A percentile compares a stretch with the other conserved stretches of the same genome.
Evolutionary conservation across 1,139 yeast genomes (phyloP).

Genomic region (Suhomyces ambrosiae): DNA sequence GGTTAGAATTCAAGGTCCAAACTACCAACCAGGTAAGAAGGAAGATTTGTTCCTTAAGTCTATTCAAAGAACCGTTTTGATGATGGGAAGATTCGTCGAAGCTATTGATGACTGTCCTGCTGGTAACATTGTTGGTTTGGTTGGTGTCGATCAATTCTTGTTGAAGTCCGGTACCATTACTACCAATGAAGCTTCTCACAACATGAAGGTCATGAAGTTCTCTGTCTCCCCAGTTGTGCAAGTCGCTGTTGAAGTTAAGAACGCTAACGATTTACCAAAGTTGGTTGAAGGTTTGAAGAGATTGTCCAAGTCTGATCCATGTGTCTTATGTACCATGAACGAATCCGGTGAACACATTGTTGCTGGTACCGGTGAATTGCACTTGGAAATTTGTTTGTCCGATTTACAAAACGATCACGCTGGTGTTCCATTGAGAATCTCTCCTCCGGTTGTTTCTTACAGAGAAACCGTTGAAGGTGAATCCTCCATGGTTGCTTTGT

Average conservation of each 20-base stretch:
- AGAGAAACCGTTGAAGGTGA: conserved; percentile 96
- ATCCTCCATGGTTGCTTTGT: conserved; percentile 93
- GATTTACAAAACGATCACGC: conserved; percentile 99
- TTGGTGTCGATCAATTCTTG: conserved; percentile 99
- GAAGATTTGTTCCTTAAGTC: conserved; percentile 97
- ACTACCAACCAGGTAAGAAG: conserved; percentile 98
- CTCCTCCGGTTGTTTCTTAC: conserved; percentile 98
- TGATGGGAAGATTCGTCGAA: conserved; percentile 99
- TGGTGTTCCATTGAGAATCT: conserved; percentile 96
- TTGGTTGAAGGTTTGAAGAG: conserved; percentile 99
- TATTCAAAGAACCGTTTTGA: conserved; percentile 97
- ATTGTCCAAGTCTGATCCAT: conserved; percentile 99
- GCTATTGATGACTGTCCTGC: conserved; percentile 99
- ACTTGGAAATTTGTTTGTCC: conserved; percentile 94
- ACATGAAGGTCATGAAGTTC: conserved; percentile 99
- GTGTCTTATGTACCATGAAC: conserved; percentile 85
- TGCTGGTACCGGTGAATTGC: conserved; percentile 99
- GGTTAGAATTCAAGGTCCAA: conserved; percentile 99
- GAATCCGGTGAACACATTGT: conserved; percentile 99
- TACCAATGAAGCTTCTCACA: conserved; percentile 95
- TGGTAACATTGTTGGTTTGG: conserved; percentile 99
- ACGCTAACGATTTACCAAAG: conserved; percentile 99
- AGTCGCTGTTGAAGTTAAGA: conserved; percentile 99
- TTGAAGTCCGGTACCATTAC: conserved; percentile 99
- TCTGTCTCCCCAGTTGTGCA: conserved; percentile 99